Evolutionary conservation across 2,329 filamentous ascomycete species (phyloP), one percentile per base, ranked within the genome.

Genomic region (Coniosporium tulheliwenetii): DNA sequence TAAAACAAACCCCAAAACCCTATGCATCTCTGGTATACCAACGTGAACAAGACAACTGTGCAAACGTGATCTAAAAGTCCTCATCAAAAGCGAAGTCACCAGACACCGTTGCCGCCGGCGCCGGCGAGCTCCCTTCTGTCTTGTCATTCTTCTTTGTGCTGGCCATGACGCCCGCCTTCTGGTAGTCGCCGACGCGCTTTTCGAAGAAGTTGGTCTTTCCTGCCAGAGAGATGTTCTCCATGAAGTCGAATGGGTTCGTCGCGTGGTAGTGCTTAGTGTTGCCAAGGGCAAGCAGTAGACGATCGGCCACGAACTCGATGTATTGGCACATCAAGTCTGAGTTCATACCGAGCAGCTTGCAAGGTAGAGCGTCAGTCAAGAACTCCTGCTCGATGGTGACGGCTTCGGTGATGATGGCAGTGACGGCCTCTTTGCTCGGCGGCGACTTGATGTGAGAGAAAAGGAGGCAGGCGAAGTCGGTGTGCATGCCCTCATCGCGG

Each of bases 181-280:
- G 91, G 77, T 98, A 98, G 59, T 98, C 91, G 62, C 81, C 91
- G 43, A 98, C 91, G 54, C 91, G 85, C 83, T 98, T 98, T 81
- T 98, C 91, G 63, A 98, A 98, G 77, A 98, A 98, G 79, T 98
- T 98, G 62, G 91, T 98, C 83, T 98, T 98, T 66, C 91, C 91
- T 40, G 86, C 85, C 9, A 98, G 76, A 15, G 91, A 96, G 65
- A 98, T 98, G 69, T 94, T 95, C 75, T 98, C 91, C 91, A 98
- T 98, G 66, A 98, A 98, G 73, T 98, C 91, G 62, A 98, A 98
- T 60, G 91, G 91, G 70, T 98, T 98, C 62, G 80, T 76, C 19
- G 81, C 71, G 59, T 91, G 84, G 77, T 93, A 98, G 55, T 83
- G 73, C 74, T 95, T 96, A 54, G 83, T 75, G 65, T 95, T 95